Evolutionary conservation across 192 early-diverging fungal genomes (phyloP).

Genomic region (Coemansia sp.): DNA sequence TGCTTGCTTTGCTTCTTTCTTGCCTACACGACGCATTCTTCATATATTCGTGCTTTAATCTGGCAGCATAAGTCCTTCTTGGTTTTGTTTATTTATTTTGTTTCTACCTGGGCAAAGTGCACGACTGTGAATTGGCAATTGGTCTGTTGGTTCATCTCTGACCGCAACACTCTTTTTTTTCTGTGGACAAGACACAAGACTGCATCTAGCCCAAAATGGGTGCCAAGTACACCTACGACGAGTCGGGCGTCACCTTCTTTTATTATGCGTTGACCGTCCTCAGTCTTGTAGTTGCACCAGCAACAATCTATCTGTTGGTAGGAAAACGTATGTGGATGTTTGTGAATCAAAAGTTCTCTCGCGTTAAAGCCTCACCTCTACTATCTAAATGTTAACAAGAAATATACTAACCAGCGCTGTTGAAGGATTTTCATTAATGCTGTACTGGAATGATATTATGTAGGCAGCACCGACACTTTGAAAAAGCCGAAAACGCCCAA

Average conservation of each 20-base stretch:
- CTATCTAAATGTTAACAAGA: too few species aligned
- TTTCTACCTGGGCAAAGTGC: not conserved
- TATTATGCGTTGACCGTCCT: slow-evolving; percentile 90
- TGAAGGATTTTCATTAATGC: not conserved
- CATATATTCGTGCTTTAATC: not conserved
- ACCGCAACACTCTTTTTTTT: not conserved
- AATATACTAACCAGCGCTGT: too few species aligned
- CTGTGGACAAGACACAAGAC: not conserved
- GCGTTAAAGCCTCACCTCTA: too few species aligned
- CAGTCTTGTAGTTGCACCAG: slow-evolving; percentile 77
- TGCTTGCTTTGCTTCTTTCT: slow-evolving; percentile 2
- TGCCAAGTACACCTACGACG: slow-evolving; percentile 89
- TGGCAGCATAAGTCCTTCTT: not conserved
- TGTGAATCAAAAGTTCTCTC: too few species aligned
- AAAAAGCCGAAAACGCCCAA: slow-evolving; percentile 50
- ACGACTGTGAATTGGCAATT: not conserved
- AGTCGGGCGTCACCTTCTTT: slow-evolving; percentile 90
- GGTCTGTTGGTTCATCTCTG: not conserved
- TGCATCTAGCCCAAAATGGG: slow-evolving; percentile 55
- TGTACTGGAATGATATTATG: not conserved
- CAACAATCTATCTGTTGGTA: slow-evolving; percentile 60
- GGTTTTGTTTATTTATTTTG: slow-evolving; percentile 8
- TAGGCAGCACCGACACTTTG: slow-evolving; percentile 25
- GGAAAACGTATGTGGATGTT: slow-evolving; percentile 25
- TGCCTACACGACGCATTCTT: not conserved